Conservation (phyloP, 257 asterid genomes). For the Nicotiana noctiflora region DNA sequence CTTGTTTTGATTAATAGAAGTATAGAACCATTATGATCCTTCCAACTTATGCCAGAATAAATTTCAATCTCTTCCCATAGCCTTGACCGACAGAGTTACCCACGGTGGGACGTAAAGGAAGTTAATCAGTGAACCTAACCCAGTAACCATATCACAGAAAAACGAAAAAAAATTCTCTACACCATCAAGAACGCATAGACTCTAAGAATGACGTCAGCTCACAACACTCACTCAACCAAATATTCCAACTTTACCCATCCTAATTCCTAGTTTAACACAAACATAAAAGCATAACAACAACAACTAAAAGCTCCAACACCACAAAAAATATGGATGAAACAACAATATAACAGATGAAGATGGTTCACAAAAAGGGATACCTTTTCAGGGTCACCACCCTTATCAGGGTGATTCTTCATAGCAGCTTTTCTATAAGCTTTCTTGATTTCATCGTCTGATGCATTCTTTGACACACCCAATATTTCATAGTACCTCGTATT, state of each 20-base stretch:
- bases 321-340: no score
- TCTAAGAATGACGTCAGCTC: not conserved
- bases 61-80: no score
- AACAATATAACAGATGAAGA: no score
- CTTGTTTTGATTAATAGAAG: no score
- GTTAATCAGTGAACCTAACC: no score
- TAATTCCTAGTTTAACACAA: not conserved
- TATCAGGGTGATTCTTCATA: slow-evolving; percentile 78
- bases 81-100: no score
- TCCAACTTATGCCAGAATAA: no score
- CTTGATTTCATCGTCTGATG: slow-evolving; percentile 62
- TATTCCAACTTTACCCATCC: not conserved
- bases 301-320: not conserved
- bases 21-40: no score
- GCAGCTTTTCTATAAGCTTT: slow-evolving; percentile 83
- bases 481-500: slow-evolving; percentile 38
- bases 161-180: not conserved
- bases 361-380: slow-evolving; percentile 11
- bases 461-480: slow-evolving; percentile 56
- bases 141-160: no score
- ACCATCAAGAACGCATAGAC: not conserved
- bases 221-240: not conserved
- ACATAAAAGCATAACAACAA: not conserved
- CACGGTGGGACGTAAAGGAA: no score
- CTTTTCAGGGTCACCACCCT: slow-evolving; percentile 95